phyloP scores from a whole-genome alignment of 2,329 filamentous ascomycete species.

The Alternaria panax region DNA sequence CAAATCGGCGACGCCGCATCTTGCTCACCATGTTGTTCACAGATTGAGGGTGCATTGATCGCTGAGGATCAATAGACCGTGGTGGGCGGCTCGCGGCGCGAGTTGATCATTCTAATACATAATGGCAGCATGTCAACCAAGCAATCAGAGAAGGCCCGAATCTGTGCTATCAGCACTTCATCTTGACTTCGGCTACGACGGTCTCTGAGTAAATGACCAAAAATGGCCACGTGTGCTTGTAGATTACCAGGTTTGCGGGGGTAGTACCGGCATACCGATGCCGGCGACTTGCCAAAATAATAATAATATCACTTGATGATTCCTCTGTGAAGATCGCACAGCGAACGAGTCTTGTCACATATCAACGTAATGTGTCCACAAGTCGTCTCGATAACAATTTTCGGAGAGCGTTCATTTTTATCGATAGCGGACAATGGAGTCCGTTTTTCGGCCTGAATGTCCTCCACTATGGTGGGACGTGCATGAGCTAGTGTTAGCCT shows the following conservation, averaged over 20 bases:
- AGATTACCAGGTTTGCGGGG: constrained; percentile 12
- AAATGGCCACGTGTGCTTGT: background rate
- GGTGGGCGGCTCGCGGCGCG: background rate
- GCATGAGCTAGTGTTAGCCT: constrained; percentile 12
- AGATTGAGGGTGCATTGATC: background rate
- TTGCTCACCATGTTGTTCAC: background rate
- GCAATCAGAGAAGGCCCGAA: constrained; percentile 9
- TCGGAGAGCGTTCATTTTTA: background rate
- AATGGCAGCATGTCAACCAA: constrained; percentile 1
- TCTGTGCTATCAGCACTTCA: background rate
- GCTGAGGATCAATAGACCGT: background rate
- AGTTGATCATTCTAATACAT: background rate
- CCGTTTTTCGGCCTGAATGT: constrained; percentile 21
- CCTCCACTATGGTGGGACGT: constrained; percentile 13
- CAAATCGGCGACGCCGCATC: constrained; percentile 2
- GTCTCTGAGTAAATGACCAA: background rate
- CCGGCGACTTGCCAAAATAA: constrained; percentile 1
- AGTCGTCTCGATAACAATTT: background rate
- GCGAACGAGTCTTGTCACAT: background rate
- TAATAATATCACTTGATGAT: background rate
- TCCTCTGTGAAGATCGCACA: background rate
- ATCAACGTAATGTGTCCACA: background rate
- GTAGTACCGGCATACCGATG: constrained; percentile 2
- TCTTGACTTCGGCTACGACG: background rate
- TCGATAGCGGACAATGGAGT: constrained; percentile 5